A percentile compares a stretch with the other conserved stretches of the same genome.
These are phyloP conservation scores for Fraxinus americana DNA, from an alignment of 257 asterid species.

Conservation along the genomic window DNA sequence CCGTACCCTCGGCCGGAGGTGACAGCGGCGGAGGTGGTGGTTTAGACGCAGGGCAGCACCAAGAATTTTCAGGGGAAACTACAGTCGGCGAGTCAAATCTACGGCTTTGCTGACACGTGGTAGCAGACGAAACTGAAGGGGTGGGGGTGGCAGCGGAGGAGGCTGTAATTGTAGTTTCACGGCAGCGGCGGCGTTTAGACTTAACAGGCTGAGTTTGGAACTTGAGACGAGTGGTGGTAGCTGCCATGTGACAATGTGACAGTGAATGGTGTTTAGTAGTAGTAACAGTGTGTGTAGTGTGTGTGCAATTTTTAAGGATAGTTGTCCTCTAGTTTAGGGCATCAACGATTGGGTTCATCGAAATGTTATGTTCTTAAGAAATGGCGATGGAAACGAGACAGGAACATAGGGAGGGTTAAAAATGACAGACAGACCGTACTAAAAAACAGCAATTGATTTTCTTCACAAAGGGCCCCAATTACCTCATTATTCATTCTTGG, in stretches of 20 bases:
- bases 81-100: conserved; percentile 32
- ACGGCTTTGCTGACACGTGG: conserved; percentile 23
- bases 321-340: conserved; percentile 38
- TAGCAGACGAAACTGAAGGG: conserved; percentile 22
- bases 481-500: background rate
- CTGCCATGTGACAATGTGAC: conserved; percentile 50
- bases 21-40: conserved; percentile 34
- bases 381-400: conserved; percentile 44
- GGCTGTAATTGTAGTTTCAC: conserved; percentile 69
- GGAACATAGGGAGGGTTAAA: background rate
- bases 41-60: conserved; percentile 39
- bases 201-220: conserved; percentile 54
- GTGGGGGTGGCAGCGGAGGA: conserved; percentile 19
- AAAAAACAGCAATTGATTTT: background rate
- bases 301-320: background rate
- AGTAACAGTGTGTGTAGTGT: conserved; percentile 17
- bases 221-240: conserved; percentile 56
- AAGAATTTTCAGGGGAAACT: conserved; percentile 46
- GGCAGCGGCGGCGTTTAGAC: conserved; percentile 72
- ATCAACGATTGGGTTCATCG: conserved; percentile 31
- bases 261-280: background rate
- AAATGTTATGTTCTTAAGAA: conserved; percentile 26
- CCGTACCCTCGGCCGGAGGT: conserved; percentile 14
- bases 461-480: background rate
- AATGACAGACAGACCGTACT: background rate